Evolutionary conservation across 2,329 filamentous ascomycete species (phyloP).

Genomic region (Colletotrichum godetiae): DNA sequence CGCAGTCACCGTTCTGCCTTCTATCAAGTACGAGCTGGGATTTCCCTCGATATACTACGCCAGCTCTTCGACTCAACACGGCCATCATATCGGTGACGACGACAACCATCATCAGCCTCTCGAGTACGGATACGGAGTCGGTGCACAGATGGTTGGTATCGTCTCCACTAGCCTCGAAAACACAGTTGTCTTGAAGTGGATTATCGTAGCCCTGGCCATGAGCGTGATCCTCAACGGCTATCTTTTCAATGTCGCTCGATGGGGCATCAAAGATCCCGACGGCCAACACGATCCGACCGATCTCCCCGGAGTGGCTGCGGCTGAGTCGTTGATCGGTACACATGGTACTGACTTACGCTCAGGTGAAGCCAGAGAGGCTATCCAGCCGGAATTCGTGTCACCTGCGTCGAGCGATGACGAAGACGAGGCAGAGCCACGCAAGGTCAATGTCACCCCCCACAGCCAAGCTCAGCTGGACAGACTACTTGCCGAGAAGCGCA

Average conservation of each 20-base stretch:
- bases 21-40: slow-evolving; percentile 94
- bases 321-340: too few species aligned
- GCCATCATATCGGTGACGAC: slow-evolving; percentile 69
- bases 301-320: slow-evolving; percentile 65
- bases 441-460: slow-evolving; percentile 34
- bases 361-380: slow-evolving; percentile 71
- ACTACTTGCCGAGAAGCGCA: slow-evolving; percentile 82
- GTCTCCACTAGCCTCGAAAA: slow-evolving; percentile 95
- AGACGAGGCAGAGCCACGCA: slow-evolving; percentile 56
- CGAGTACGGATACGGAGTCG: slow-evolving; percentile 57
- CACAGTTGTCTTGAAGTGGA: slow-evolving; percentile 97
- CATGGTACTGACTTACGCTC: too few species aligned
- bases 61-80: slow-evolving; percentile 54
- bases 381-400: slow-evolving; percentile 65
- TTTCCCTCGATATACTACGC: slow-evolving; percentile 67
- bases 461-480: slow-evolving; percentile 72
- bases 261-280: slow-evolving; percentile 93
- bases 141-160: slow-evolving; percentile 90
- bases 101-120: slow-evolving; percentile 63
- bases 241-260: slow-evolving; percentile 95
- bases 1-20: slow-evolving; percentile 85
- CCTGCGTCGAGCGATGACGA: slow-evolving; percentile 66
- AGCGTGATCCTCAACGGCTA: slow-evolving; percentile 97
- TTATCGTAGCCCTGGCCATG: slow-evolving; percentile 87
- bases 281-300: slow-evolving; percentile 68